Evolutionary conservation across 2,329 filamentous ascomycete genomes (phyloP), one percentile per base, ranked within the genome.

Genomic region (Pyrenochaeta sp.): DNA sequence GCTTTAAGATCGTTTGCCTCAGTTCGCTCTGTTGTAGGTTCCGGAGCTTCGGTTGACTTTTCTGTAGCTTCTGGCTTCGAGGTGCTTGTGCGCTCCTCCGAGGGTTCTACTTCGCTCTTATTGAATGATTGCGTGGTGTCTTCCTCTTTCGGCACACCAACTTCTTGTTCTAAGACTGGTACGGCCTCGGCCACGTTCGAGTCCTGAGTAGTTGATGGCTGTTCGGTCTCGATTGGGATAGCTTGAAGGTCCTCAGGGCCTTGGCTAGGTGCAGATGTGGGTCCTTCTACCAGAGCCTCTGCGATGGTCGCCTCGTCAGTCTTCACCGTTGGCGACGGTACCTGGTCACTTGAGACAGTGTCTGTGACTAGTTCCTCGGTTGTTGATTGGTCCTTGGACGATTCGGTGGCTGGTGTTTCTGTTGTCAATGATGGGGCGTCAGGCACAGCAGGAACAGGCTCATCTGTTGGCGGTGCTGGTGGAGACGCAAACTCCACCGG

Each of bases 401-500:
- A 48, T 19, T 69, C 65, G 43, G 64, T 62, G 24, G 58, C 58
- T 52, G 59, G 58, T 45, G 64, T 53, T 50, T 62, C 66, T 59
- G 65, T 42, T 22, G 62, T 62, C 43, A 69, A 55, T 52, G 62
- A 59, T 45, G 62, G 56, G 45, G 51, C 48, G 52, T 58, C 64
- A 51, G 71, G 59, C 36, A 59, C 49, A 19, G 62, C 51, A 58
- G 66, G 58, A 42, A 61, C 40, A 44, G 62, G 54, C 49, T 74
- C 72, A 50, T 69, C 71, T 24, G 64, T 48, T 22, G 61, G 50
- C 32, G 61, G 42, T 46, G 54, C 45, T 51, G 67, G 69, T 63
- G 71, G 68, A 54, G 72, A 66, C 25, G 61, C 52, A 58, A 58
- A 55, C 39, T 75, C 74, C 42, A 61, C 64, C 57, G 67, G 66